These are phyloP conservation scores for Plectosphaerella sp. DNA, from an alignment of 2,329 filamentous ascomycete genomes.

Conservation along the genomic window DNA sequence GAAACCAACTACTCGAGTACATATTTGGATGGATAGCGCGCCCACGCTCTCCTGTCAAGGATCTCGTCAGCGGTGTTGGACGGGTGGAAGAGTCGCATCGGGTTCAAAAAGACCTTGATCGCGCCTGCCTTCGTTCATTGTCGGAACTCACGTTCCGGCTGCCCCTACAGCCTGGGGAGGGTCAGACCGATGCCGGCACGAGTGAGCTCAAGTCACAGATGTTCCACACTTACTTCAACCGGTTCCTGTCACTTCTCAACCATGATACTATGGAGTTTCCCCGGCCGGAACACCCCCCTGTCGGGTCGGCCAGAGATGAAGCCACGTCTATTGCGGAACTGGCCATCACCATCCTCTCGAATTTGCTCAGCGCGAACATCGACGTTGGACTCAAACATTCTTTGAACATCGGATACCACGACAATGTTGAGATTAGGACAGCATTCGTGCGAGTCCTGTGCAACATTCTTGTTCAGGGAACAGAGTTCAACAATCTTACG, in stretches of 20 bases:
- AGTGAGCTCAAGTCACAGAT: conserved; percentile 67
- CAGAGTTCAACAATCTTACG: conserved; percentile 65
- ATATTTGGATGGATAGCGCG: conserved; percentile 66
- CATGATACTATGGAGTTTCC: conserved; percentile 44
- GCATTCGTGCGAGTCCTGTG: conserved; percentile 67
- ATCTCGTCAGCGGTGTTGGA: conserved; percentile 28
- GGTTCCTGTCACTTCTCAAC: conserved; percentile 62
- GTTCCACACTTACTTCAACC: conserved; percentile 68
- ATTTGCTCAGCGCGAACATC: conserved; percentile 66
- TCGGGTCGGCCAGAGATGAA: conserved; percentile 41
- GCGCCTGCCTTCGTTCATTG: conserved; percentile 60
- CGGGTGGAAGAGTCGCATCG: conserved; percentile 53
- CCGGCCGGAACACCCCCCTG: conserved; percentile 32
- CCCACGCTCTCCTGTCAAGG: conserved; percentile 46
- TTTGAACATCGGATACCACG: conserved; percentile 65
- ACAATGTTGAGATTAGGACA: conserved; percentile 64
- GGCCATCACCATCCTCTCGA: conserved; percentile 64
- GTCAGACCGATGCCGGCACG: conserved; percentile 60
- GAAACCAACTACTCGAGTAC: conserved; percentile 64
- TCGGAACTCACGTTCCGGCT: conserved; percentile 62
- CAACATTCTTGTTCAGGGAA: conserved; percentile 67
- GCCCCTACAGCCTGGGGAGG: conserved; percentile 61
- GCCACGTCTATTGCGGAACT: conserved; percentile 53
- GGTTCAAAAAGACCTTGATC: conserved; percentile 62
- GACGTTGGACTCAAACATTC: conserved; percentile 69